Evolutionary conservation across 352 stramenopile genomes (phyloP), one percentile per base, ranked within the genome.

Genomic region (Labyrinthula sp.): DNA sequence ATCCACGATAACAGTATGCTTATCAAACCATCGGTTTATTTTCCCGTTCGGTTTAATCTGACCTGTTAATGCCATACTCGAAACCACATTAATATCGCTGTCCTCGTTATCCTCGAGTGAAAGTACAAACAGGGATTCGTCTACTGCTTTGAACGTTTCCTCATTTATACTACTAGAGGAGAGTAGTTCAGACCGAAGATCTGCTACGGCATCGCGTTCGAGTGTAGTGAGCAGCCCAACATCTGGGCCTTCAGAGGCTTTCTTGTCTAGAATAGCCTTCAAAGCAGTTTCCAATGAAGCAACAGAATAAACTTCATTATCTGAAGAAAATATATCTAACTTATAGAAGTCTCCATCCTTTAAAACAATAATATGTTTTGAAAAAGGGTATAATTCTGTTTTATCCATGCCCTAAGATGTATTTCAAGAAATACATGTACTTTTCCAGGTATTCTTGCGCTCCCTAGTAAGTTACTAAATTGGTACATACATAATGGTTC

Each of bases 1-100:
- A 31, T 82, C 68, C 22, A 68, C 70, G 26, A 85, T 78, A 30
- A 91, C 63, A 47, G 82, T 72, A 45, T 89, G 65, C 66, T 91
- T 91, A 66, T 91, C 79, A 41, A 86, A 91, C 79, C 78, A 91
- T 34, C 79, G 68, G 43, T 78, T 73, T n/a, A n/a, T 72, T 33
- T 76, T 71, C 40, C 77, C 68, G 47, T 74, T 72, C 39, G 65
- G 69, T 39, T 76, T 69, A 0, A 46, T 47, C 31, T 9, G 18
- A 35, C 64, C 65, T 21, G n/a, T n/a, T n/a, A n/a, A n/a, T n/a
- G n/a, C n/a, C n/a, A n/a, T n/a, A n/a, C n/a, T n/a, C n/a, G n/a
- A n/a, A n/a, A n/a, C n/a, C n/a, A n/a, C n/a, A n/a, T n/a, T n/a
- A n/a, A n/a, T n/a, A n/a, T n/a, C n/a, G n/a, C n/a, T 30, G 10